phyloP scores from a whole-genome alignment of 257 asterid genomes.

The Nicotiana tomentosiformis region DNA sequence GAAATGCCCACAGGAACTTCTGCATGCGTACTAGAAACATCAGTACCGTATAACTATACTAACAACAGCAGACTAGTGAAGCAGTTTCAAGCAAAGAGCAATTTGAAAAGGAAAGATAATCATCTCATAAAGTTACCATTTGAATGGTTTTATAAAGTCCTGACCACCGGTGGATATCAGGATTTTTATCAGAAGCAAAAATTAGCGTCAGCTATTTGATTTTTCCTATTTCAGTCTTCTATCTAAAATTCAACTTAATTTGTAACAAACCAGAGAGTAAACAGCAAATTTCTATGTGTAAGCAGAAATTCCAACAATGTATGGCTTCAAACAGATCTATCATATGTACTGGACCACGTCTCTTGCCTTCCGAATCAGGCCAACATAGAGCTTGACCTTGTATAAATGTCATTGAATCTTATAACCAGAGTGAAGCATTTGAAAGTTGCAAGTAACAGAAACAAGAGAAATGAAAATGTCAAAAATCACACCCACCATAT shows the following conservation, averaged over 20 bases:
- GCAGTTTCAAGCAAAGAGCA: not conserved
- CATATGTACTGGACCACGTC: too few relatives aligned
- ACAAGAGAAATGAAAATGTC: conserved; percentile 10
- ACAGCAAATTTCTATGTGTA: not conserved
- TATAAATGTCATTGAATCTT: not conserved
- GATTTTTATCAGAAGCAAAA: not conserved
- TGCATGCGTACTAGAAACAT: conserved; percentile 28
- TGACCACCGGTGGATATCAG: not conserved
- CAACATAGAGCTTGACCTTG: not conserved
- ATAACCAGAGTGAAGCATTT: not conserved
- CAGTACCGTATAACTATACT: not conserved
- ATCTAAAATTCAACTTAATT: not conserved
- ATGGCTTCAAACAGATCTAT: not conserved
- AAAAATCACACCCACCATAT: conserved; percentile 46
- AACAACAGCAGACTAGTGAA: not conserved
- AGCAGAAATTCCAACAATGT: not conserved
- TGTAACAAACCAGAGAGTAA: not conserved
- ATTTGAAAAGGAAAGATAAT: not conserved
- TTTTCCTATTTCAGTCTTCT: not conserved
- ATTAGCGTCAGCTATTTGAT: not conserved
- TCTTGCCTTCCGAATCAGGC: too few relatives aligned
- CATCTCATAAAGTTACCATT: not conserved
- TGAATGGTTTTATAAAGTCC: not conserved
- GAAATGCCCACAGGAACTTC: conserved; percentile 31
- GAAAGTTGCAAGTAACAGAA: not conserved